Conservation (phyloP, 164 flowering plant species). For the Litsea cubeba region DNA sequence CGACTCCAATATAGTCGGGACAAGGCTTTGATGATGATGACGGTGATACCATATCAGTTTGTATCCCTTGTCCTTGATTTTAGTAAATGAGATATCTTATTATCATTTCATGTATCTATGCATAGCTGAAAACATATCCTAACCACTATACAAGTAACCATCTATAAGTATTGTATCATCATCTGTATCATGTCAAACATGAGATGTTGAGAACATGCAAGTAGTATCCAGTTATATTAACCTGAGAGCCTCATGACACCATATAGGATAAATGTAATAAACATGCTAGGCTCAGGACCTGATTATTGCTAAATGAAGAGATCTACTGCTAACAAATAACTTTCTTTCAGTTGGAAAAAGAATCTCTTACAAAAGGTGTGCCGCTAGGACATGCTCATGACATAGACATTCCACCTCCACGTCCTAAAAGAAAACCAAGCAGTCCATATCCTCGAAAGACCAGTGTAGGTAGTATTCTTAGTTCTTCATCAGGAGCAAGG, state of each 20-base stretch:
- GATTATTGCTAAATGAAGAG: not conserved
- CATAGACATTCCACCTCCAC: slow-evolving; percentile 96
- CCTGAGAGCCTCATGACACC: not conserved
- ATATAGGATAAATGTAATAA: not conserved
- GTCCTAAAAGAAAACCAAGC: slow-evolving; percentile 91
- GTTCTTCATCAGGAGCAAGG: slow-evolving; percentile 30
- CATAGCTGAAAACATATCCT: not conserved
- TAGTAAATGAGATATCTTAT: not conserved
- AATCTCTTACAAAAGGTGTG: slow-evolving; percentile 68
- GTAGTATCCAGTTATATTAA: too few species aligned
- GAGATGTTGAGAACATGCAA: not conserved
- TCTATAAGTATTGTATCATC: not conserved
- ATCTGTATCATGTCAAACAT: not conserved
- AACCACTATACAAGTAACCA: not conserved
- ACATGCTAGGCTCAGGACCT: not conserved
- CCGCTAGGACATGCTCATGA: slow-evolving; percentile 64
- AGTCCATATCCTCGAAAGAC: slow-evolving; percentile 95
- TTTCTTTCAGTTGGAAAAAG: slow-evolving; percentile 81
- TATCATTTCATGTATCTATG: not conserved
- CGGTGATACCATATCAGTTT: not conserved
- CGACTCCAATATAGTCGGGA: too few species aligned
- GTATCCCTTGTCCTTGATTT: not conserved
- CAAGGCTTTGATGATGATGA: too few species aligned
- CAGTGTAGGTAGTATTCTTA: slow-evolving; percentile 22
- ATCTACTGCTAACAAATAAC: slow-evolving; percentile 10